These are phyloP conservation scores for Malus domestica DNA, from an alignment of 306 rosid genomes.

Conservation along the genomic window DNA sequence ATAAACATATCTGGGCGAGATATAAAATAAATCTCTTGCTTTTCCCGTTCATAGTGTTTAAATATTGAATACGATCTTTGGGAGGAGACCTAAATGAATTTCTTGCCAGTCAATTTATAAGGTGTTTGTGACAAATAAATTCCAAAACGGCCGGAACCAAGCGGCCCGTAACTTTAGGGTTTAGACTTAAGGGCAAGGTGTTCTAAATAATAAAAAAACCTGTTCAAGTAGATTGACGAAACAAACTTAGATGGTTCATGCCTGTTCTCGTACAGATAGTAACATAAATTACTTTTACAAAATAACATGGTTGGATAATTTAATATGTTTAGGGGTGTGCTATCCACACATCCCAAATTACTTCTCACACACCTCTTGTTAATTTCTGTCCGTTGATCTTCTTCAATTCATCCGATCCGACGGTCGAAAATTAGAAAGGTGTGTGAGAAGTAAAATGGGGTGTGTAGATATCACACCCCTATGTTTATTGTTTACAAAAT, in stretches of 20 bases:
- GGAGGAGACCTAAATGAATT: not conserved
- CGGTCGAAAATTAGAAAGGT: too few relatives aligned
- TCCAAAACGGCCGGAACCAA: too few relatives aligned
- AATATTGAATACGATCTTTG: not conserved
- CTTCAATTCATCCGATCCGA: too few relatives aligned
- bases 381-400: too few relatives aligned
- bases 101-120: too few relatives aligned
- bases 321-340: not conserved
- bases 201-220: not conserved
- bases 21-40: not conserved
- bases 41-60: not conserved
- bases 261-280: not conserved
- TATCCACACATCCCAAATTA: too few relatives aligned
- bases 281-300: not conserved
- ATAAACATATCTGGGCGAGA: not conserved
- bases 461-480: too few relatives aligned
- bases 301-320: not conserved
- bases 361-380: too few relatives aligned
- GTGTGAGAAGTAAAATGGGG: too few relatives aligned
- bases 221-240: not conserved
- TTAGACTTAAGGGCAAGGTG: not conserved
- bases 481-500: not conserved
- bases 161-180: too few relatives aligned
- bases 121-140: not conserved
- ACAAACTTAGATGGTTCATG: not conserved